These are phyloP conservation scores for Paramyrothecium sp. DNA, from an alignment of 2,329 filamentous ascomycete genomes.

Conservation along the genomic window DNA sequence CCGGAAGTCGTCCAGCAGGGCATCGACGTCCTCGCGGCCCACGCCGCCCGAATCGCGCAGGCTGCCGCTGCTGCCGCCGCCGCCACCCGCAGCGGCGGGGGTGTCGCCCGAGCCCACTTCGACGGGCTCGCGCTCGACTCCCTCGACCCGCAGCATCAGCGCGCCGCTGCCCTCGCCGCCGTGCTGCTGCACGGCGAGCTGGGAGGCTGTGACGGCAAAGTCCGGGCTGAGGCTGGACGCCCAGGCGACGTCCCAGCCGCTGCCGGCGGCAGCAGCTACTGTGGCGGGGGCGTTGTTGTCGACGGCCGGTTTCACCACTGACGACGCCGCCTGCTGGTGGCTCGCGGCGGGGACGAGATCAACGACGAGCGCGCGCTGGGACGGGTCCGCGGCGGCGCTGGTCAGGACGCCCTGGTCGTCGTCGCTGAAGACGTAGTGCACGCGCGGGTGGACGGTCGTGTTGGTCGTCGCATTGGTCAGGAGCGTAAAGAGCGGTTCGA, in stretches of 20 bases:
- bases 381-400: slow-evolving; percentile 46
- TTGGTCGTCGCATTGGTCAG: slow-evolving; percentile 73
- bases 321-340: neutral
- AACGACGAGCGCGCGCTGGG: slow-evolving; percentile 52
- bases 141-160: slow-evolving; percentile 33
- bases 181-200: slow-evolving; percentile 41
- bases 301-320: slow-evolving; percentile 20
- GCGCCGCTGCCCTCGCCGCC: slow-evolving; percentile 26
- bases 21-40: slow-evolving; percentile 46
- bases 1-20: slow-evolving; percentile 56
- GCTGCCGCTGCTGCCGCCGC: slow-evolving; percentile 16
- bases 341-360: slow-evolving; percentile 41
- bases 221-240: slow-evolving; percentile 71
- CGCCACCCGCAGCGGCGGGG: slow-evolving; percentile 21
- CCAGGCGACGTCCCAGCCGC: slow-evolving; percentile 56
- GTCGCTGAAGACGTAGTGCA: slow-evolving; percentile 92
- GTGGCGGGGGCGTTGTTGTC: slow-evolving; percentile 52
- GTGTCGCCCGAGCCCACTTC: slow-evolving; percentile 21
- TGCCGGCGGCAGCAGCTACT: slow-evolving; percentile 29
- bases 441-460: slow-evolving; percentile 77
- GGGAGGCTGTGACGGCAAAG: slow-evolving; percentile 61
- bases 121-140: slow-evolving; percentile 35
- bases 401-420: slow-evolving; percentile 80
- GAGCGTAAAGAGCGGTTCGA: slow-evolving; percentile 82
- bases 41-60: slow-evolving; percentile 23